Base-by-base conservation (phyloP, 2,329 filamentous ascomycete genomes). In the Penicillium sp. region DNA sequence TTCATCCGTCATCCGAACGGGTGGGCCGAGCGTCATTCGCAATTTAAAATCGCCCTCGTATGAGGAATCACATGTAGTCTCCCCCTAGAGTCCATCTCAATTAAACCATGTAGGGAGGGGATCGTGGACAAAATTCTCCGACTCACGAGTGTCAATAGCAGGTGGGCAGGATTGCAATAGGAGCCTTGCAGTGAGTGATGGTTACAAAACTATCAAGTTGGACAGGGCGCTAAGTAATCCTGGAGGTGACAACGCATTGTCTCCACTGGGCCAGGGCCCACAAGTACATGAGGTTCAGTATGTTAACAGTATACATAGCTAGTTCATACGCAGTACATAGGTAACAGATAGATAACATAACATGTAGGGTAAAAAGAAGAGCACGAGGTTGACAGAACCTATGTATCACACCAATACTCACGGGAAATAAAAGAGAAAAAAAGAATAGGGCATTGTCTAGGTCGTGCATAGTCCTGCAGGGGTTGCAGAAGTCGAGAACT, bases 71-170 rank as follows among this genome's bases (percentile, higher is more conserved):
- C 14, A 41, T 55, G 45, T 46, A 42, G 38, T 20, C 23, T 26
- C 44, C 27, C 50, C 54, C 52, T 44, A 32, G 36, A 26, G 31
- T 28, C 24, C 32, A 54, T 54, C 40, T 6, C 51, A 42, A 57
- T 56, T 44, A 48, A n/a, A 36, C 40, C 42, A 44, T 34, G 46
- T 42, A 51, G 48, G 44, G 50, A 57, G 54, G 54, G 40, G 47
- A 47, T 57, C 54, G 50, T 58, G 56, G 34, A 28, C 4, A 14
- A 29, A 56, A 57, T 46, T 54, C 50, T 58, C 56, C 56, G 56
- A 48, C 22, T 29, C 50, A 55, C 49, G 49, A 55, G 43, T n/a
- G n/a, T 22, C 32, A 34, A 41, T 44, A 45, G 27, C 36, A 47
- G 36, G 36, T 41, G 47, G 50, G 36, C 39, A 41, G 23, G 16